phyloP scores from a whole-genome alignment of 768 basidiomycete species.

The Lactifluus rugatus region DNA sequence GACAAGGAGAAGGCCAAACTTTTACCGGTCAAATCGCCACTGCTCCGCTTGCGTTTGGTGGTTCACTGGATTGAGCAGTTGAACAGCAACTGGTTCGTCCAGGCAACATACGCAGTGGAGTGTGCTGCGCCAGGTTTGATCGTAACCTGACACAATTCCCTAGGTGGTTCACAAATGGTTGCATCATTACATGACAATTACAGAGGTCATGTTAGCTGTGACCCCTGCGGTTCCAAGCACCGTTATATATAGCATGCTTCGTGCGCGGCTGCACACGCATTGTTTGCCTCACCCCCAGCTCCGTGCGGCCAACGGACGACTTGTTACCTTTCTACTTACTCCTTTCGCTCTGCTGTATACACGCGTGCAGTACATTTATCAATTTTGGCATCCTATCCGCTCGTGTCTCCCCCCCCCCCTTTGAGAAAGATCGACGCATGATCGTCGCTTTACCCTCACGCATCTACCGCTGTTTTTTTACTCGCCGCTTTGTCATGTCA shows the following conservation, averaged over 20 bases:
- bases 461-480: not conserved
- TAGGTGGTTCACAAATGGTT: constrained; percentile 74
- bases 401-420: not conserved
- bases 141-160: constrained; percentile 12
- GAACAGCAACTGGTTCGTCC: constrained; percentile 43
- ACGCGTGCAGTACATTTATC: not conserved
- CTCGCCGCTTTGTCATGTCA: not conserved
- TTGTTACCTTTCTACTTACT: not conserved
- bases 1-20: constrained; percentile 84
- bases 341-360: not conserved
- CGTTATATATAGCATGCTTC: not conserved
- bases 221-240: not conserved
- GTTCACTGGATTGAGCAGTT: constrained; percentile 92
- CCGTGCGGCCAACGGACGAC: not conserved
- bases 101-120: not conserved
- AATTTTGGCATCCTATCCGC: not conserved
- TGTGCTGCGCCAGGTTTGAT: not conserved
- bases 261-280: not conserved
- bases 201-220: not conserved
- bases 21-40: constrained; percentile 67
- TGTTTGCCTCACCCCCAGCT: not conserved
- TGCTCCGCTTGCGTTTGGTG: constrained; percentile 72
- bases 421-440: not conserved
- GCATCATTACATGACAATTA: constrained; percentile 38
- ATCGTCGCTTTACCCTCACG: not conserved